phyloP scores from a whole-genome alignment of 1,139 yeast genomes.

The Candida frijolesensis region DNA sequence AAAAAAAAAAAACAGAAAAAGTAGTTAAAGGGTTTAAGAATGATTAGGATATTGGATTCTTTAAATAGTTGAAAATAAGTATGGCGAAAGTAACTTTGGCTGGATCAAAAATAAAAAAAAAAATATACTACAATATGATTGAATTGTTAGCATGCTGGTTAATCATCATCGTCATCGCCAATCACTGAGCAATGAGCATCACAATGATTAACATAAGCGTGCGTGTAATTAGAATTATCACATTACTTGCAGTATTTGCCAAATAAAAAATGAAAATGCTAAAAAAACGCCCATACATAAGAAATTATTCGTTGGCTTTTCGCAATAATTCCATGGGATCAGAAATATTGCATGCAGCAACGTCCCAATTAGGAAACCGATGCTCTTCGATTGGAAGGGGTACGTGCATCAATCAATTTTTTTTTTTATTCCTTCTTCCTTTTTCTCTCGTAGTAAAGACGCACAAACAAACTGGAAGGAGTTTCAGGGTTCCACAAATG shows the following conservation, averaged over 20 bases:
- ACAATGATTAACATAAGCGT: too few relatives aligned
- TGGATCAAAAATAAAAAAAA: background rate
- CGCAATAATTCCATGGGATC: background rate
- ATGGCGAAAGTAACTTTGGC: background rate
- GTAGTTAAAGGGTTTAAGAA: background rate
- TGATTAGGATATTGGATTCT: background rate
- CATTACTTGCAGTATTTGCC: constrained; percentile 1
- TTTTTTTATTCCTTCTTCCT: background rate
- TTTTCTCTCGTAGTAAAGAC: background rate
- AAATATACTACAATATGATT: background rate
- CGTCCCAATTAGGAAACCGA: constrained; percentile 16
- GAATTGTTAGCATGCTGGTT: constrained; percentile 2
- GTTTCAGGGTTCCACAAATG: too few relatives aligned
- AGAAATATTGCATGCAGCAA: constrained; percentile 13
- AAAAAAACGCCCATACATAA: background rate
- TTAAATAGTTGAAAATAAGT: background rate
- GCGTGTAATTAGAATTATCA: background rate
- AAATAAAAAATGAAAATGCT: background rate
- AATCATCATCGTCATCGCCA: background rate
- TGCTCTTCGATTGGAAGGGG: background rate
- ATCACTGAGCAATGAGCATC: too few relatives aligned
- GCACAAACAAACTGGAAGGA: background rate
- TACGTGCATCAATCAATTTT: background rate
- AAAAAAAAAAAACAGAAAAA: background rate
- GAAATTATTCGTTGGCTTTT: background rate